Evolutionary conservation across 1,139 yeast species (phyloP), one percentile per base, ranked within the genome.

Genomic region (Candida sp.): DNA sequence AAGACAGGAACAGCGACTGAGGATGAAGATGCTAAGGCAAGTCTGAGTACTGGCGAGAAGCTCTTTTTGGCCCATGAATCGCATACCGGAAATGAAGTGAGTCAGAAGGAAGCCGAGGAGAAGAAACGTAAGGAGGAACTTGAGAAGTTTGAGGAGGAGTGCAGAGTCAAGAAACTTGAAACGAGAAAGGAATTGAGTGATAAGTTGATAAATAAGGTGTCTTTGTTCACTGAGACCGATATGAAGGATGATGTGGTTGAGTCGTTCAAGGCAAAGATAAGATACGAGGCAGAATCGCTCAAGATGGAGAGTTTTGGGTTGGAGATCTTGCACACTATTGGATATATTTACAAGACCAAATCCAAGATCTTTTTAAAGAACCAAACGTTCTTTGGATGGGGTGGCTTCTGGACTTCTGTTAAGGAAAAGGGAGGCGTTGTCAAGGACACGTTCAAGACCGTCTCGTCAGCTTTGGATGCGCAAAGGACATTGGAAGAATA

Each of bases 281-380:
- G 79, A 57, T 82, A 88, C 57, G 98, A 93, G 68, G 97, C 97
- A 1, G 96, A 92, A 63, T 80, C 88, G 44, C 80, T 94, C 55
- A 93, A 93, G 65, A 86, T 91, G 89, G 98, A 93, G 69, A 90
- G 97, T 48, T 94, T 93, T 72, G 98, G 98, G 7, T 74, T 92
- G 48, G 97, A 93, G 65, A 87, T 93, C 44, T 79, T 94, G 52
- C 98, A 93, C 64, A 81, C 97, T 1, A 84, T 93, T 52, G 98
- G 98, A 17, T 75, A 80, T 38, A 84, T 90, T 7, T 93, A 93
- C 68, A 77, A 79, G 57, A 79, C 88, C 58, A 91, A 91, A 63
- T 83, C 92, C 32, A 78, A 72, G 59, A 82, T 81, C 26, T 79
- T 81, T 54, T 65, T 83, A 51, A 81, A 81, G 59, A 78, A 80